Percentiles rank a stretch among this genome's conserved stretches.
Conservation (phyloP, 2,329 filamentous ascomycete species). For the Amphichorda felina region DNA sequence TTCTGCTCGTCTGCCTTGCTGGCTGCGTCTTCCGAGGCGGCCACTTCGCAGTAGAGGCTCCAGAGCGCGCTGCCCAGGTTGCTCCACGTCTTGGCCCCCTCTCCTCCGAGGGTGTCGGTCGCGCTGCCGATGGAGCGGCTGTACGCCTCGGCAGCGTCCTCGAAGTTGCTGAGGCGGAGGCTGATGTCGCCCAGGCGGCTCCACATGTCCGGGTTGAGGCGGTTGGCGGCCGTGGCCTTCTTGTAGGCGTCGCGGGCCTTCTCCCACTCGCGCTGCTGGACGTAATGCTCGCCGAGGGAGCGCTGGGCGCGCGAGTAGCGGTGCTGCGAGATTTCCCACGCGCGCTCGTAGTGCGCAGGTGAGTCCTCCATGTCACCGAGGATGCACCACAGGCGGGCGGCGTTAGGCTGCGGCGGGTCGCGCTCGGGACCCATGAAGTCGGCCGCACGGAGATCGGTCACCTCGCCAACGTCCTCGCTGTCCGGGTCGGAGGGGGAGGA, state of each 20-base stretch:
- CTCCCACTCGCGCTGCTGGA: slow-evolving; percentile 51
- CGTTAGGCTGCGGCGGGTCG: slow-evolving; percentile 65
- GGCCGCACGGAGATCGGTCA: slow-evolving; percentile 40
- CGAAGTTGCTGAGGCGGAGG: slow-evolving; percentile 64
- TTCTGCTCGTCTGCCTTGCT: slow-evolving; percentile 14
- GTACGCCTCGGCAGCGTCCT: slow-evolving; percentile 74
- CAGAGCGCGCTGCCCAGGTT: slow-evolving; percentile 82
- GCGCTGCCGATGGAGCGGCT: slow-evolving; percentile 61
- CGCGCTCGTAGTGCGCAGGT: slow-evolving; percentile 63
- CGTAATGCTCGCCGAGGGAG: slow-evolving; percentile 70
- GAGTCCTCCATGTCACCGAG: slow-evolving; percentile 79
- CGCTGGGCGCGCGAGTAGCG: slow-evolving; percentile 81
- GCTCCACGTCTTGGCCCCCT: slow-evolving; percentile 87
- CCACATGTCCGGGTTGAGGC: slow-evolving; percentile 76
- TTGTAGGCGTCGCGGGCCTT: slow-evolving; percentile 68
- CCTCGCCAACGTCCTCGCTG: slow-evolving; percentile 39
- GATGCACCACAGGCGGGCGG: slow-evolving; percentile 84
- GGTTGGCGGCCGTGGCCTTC: slow-evolving; percentile 66
- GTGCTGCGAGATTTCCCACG: slow-evolving; percentile 74
- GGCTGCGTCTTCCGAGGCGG: slow-evolving; percentile 14
- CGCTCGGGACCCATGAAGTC: slow-evolving; percentile 49
- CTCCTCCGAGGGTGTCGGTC: slow-evolving; percentile 56
- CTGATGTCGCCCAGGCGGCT: slow-evolving; percentile 82
- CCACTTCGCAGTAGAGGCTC: slow-evolving; percentile 48
- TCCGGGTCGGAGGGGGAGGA: slow-evolving; percentile 27